Evolutionary conservation across 306 rosid species (phyloP).

Genomic region (Vicia faba): DNA sequence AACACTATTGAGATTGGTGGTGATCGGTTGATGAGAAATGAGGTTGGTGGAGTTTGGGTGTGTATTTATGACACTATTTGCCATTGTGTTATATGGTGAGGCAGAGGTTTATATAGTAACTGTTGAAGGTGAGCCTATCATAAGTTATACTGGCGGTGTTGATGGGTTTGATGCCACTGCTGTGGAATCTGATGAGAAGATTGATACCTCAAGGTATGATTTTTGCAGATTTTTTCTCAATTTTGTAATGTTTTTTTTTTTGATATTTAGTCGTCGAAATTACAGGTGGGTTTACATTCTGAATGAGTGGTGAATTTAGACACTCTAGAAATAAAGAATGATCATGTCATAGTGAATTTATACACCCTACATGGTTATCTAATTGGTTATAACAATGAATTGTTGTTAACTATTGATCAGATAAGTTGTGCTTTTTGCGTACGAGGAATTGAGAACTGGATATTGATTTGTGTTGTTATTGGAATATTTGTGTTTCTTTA

Average conservation of each 20-base stretch:
- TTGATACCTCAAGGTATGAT: slow-evolving; percentile 66
- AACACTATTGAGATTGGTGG: slow-evolving; percentile 39
- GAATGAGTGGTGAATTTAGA: slow-evolving; percentile 15
- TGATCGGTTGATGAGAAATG: slow-evolving; percentile 46
- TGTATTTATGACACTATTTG: slow-evolving; percentile 43
- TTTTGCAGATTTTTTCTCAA: slow-evolving; percentile 20
- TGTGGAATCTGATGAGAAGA: slow-evolving; percentile 45
- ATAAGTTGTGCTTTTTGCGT: not conserved
- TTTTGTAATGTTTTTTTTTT: too few species aligned
- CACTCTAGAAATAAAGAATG: not conserved
- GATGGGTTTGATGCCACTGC: slow-evolving; percentile 56
- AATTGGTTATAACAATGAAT: too few species aligned
- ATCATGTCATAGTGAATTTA: not conserved
- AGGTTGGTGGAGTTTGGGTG: slow-evolving; percentile 46
- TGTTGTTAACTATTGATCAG: too few species aligned
- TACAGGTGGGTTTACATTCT: not conserved
- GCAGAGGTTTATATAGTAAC: slow-evolving; percentile 86
- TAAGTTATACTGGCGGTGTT: slow-evolving; percentile 78
- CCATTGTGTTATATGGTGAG: slow-evolving; percentile 46
- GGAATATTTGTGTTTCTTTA: slow-evolving; percentile 3
- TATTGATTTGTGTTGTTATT: slow-evolving; percentile 13
- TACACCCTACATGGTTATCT: too few species aligned
- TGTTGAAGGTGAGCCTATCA: slow-evolving; percentile 88
- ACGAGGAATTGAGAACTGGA: slow-evolving; percentile 16
- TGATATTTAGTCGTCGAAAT: not conserved